phyloP scores from a whole-genome alignment of 805 yeast species.

The Starmerella vitae region DNA sequence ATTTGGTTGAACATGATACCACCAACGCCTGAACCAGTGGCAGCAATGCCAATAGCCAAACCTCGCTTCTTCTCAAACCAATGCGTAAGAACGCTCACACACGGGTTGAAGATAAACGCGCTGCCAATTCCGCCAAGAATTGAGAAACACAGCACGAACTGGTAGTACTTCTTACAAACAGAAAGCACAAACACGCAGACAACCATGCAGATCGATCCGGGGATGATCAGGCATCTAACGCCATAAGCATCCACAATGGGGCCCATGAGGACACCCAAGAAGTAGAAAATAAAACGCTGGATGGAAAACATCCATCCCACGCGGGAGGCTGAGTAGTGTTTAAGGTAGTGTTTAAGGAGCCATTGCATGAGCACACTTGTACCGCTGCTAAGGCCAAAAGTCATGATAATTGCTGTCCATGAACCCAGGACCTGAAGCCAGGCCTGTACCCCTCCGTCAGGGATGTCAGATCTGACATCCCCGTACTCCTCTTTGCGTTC shows the following conservation, averaged over 20 bases:
- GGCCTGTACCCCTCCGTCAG: slow-evolving; percentile 46
- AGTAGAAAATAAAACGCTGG: slow-evolving; percentile 28
- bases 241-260: slow-evolving; percentile 52
- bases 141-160: slow-evolving; percentile 45
- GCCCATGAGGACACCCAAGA: slow-evolving; percentile 37
- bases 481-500: background rate
- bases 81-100: slow-evolving; percentile 44
- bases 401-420: slow-evolving; percentile 42
- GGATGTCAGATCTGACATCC: slow-evolving; percentile 21
- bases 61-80: slow-evolving; percentile 49
- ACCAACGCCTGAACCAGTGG: slow-evolving; percentile 55
- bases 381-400: slow-evolving; percentile 54
- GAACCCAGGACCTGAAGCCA: slow-evolving; percentile 44
- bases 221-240: slow-evolving; percentile 32
- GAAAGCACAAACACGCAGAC: slow-evolving; percentile 42
- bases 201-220: slow-evolving; percentile 35
- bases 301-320: slow-evolving; percentile 57
- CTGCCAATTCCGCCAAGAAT: slow-evolving; percentile 37
- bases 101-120: slow-evolving; percentile 37
- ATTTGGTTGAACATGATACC: slow-evolving; percentile 49
- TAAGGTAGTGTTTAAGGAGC: slow-evolving; percentile 39
- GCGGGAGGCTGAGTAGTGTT: slow-evolving; percentile 30
- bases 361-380: slow-evolving; percentile 58
- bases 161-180: slow-evolving; percentile 38
- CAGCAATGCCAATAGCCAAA: slow-evolving; percentile 46